Conservation (phyloP, 169 alveolate genomes). For the Amoebophrya sp. region DNA sequence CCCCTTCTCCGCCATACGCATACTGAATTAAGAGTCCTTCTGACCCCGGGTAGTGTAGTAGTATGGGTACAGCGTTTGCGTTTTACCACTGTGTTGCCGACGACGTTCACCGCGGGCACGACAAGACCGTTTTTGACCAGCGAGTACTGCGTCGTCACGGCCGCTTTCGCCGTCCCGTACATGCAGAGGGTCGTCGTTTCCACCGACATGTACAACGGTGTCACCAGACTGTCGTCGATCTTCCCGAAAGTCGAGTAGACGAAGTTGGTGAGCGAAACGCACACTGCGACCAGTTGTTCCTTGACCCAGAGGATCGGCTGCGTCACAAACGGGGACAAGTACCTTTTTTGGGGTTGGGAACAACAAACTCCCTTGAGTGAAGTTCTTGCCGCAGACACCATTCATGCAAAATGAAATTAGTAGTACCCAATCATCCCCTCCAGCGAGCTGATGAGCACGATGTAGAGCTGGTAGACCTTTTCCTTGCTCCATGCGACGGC, state of each 20-base stretch:
- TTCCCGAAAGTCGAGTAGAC: background rate
- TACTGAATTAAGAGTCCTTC: too few species aligned
- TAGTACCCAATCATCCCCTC: background rate
- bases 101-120: background rate
- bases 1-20: too few species aligned
- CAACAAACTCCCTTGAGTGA: too few species aligned
- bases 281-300: background rate
- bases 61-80: too few species aligned
- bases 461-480: background rate
- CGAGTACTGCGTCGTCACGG: background rate
- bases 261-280: background rate
- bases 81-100: background rate
- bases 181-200: background rate
- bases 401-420: too few species aligned
- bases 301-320: background rate
- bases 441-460: background rate
- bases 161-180: background rate
- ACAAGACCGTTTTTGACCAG: background rate
- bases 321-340: background rate
- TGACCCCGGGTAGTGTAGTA: too few species aligned
- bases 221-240: background rate
- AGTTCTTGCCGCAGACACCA: too few species aligned
- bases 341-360: too few species aligned
- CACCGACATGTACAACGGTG: too few species aligned
- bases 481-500: background rate